Evolutionary conservation across 1,139 yeast species (phyloP).

Genomic region (Geotrichum candidum): DNA sequence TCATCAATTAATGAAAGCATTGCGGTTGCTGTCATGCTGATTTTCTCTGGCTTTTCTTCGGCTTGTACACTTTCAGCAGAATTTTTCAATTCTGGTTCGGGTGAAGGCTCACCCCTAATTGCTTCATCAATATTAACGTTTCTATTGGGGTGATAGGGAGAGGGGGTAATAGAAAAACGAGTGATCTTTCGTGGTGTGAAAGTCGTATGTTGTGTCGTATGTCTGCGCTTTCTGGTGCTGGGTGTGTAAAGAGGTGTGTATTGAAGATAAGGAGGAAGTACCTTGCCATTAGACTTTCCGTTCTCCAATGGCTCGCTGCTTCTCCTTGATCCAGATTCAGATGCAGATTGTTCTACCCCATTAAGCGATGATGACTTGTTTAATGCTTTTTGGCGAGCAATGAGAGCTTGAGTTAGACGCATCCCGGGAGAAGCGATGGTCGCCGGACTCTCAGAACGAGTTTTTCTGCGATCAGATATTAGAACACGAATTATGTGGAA

Average conservation of each 20-base stretch:
- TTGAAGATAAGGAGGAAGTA: neutral
- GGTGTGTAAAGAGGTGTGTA: constrained; percentile 2
- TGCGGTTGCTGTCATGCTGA: constrained; percentile 63
- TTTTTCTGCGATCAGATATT: neutral
- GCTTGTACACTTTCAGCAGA: neutral
- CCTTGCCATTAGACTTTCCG: neutral
- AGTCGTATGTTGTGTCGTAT: neutral
- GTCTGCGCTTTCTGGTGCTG: constrained; percentile 1
- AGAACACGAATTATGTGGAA: neutral
- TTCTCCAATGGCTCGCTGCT: neutral
- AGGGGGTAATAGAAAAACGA: constrained; percentile 4
- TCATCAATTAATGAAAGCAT: constrained; percentile 55
- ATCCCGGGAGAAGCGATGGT: neutral
- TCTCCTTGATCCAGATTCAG: neutral
- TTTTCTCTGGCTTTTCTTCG: constrained; percentile 26
- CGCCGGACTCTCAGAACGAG: neutral
- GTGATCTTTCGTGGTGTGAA: constrained; percentile 8
- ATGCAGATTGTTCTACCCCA: neutral
- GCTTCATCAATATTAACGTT: constrained; percentile 3
- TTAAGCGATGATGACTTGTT: neutral
- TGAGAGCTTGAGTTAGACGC: neutral
- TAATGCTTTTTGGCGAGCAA: neutral
- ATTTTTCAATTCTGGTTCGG: neutral
- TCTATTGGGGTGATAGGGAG: constrained; percentile 9
- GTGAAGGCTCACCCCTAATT: neutral